Conservation (phyloP, 169 alveolate genomes). For the Eimeria acervulina region DNA sequence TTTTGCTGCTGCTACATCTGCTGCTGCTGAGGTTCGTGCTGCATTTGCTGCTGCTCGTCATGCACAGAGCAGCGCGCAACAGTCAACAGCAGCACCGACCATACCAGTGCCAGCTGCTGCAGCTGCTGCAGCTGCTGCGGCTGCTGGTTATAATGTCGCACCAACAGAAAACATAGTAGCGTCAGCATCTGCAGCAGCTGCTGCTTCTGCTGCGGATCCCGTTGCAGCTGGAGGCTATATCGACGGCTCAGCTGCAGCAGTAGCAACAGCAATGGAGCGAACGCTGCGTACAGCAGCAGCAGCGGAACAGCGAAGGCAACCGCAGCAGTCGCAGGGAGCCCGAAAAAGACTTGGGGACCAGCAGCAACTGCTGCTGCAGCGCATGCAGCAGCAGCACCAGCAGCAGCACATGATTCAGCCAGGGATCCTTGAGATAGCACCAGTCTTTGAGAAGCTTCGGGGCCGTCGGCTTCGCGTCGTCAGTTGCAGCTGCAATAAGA, state of each 20-base stretch:
- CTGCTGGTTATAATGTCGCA: too few relatives aligned
- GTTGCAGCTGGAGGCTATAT: not conserved
- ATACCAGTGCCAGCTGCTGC: not conserved
- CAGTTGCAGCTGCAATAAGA: not conserved
- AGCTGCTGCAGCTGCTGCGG: not conserved
- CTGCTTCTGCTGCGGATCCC: not conserved
- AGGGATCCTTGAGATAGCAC: not conserved
- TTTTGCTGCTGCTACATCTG: not conserved
- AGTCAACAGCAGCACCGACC: not conserved
- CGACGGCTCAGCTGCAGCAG: not conserved
- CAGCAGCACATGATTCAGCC: not conserved
- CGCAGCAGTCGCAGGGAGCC: not conserved
- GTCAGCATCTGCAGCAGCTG: not conserved
- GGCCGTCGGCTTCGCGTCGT: not conserved
- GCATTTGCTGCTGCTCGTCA: not conserved
- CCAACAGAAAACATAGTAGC: not conserved
- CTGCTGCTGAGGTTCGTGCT: not conserved
- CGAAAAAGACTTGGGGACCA: not conserved
- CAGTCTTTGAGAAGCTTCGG: not conserved
- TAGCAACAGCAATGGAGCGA: not conserved
- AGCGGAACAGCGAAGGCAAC: not conserved
- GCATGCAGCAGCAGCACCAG: not conserved
- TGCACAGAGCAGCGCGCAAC: not conserved
- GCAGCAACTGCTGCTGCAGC: conserved; percentile 18
- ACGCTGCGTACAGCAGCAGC: not conserved